Conservation (phyloP, 2,329 filamentous ascomycete species). For the Aspergillus fischeri region DNA sequence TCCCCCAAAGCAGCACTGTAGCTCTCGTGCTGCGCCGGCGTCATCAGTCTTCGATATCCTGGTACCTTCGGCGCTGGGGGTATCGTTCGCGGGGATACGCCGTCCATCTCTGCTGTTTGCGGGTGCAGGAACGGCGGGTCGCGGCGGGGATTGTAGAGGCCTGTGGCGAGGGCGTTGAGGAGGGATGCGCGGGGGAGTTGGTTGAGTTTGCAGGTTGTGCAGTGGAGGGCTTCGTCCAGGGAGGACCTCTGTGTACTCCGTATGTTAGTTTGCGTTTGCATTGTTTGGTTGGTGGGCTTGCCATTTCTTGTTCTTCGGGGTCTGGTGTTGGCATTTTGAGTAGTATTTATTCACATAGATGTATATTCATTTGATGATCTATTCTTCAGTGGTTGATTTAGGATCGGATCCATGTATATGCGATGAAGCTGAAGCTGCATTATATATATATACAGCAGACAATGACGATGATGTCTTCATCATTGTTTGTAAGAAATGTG, state of each 20-base stretch:
- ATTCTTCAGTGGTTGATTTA: too few relatives aligned
- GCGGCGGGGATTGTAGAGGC: constrained; percentile 12
- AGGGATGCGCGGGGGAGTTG: constrained; percentile 13
- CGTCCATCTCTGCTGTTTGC: background rate
- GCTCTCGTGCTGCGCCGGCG: background rate
- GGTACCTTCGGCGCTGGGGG: background rate
- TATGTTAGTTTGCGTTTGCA: background rate
- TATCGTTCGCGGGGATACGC: constrained; percentile 3
- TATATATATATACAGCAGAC: too few relatives aligned
- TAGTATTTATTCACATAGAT: too few relatives aligned
- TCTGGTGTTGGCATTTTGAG: too few relatives aligned
- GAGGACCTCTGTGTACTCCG: constrained; percentile 7
- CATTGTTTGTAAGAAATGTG: background rate
- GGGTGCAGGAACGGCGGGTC: constrained; percentile 20
- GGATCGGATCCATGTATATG: too few relatives aligned
- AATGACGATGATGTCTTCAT: too few relatives aligned
- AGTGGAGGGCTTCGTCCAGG: constrained; percentile 24
- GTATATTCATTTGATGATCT: too few relatives aligned
- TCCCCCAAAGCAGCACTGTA: constrained; percentile 6
- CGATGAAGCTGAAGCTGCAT: too few relatives aligned
- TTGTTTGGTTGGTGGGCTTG: background rate
- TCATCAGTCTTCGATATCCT: constrained; percentile 10
- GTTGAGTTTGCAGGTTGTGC: constrained; percentile 18
- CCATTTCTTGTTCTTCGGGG: too few relatives aligned
- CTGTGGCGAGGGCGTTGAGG: constrained; percentile 10